Base-by-base conservation (phyloP, 202 grass and related monocot species). In the Dendrocalamus latiflorus region DNA sequence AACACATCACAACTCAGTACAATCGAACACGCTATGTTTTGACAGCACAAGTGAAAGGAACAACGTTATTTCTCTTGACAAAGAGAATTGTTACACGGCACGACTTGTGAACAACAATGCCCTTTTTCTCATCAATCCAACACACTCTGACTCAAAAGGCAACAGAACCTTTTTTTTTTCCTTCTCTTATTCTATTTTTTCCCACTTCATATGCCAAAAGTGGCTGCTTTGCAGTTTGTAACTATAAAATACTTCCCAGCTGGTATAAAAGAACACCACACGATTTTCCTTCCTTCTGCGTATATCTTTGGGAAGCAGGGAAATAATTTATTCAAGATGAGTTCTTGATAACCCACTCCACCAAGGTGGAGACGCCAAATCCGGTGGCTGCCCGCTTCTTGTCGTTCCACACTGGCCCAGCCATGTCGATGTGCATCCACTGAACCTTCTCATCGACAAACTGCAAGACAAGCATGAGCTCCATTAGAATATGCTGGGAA, bases 341-440 rank as follows among this genome's bases (percentile, higher is more conserved):
- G 85, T 98, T 98, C 61, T 93, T 98, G 76, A 98, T 20, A 85
- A 98, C 93, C 96, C 96, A 98, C 80, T 98, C 96, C 49, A 95
- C 93, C 81, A 98, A 65, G 65, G 96, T 98, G 50, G 96, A 95
- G 10, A 95, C 96, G 2, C 96, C 96, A 22, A 98, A 98, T 5
- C 96, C 96, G 11, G 93, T 98, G 38, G 85, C 93, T 0, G 87
- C 59, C 6, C 89, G 89, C 86, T 98, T 98, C 87, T 95, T 98
- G 56, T 98, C 87, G 53, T 77, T 95, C 93, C 96, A 95, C 74
- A 98, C 96, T 13, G 96, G 96, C 50, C 96, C 96, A 0, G 96
- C 96, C 96, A 98, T 98, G 66, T 98, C 96, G 16, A 98, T 98
- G 87, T 98, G 96, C 89, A 98, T 84, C 96, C 96, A 98, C 83